A percentile compares a stretch with the other conserved stretches of the same genome.
Evolutionary conservation across 176 grass and related monocot genomes (phyloP).

Genomic region (Microstegium vimineum): DNA sequence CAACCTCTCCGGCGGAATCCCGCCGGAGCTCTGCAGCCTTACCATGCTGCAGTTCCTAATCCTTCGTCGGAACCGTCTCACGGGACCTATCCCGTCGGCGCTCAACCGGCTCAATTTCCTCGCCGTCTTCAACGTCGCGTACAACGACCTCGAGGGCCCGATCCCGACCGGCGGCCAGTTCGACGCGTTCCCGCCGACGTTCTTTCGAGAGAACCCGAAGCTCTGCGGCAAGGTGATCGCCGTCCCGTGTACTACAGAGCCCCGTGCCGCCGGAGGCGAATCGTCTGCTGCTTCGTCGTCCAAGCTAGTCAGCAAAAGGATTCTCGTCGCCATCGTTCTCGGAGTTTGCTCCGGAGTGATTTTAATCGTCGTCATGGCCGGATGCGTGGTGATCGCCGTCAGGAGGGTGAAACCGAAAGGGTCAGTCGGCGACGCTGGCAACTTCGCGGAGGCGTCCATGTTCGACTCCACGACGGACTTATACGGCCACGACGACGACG

Average conservation of each 20-base stretch:
- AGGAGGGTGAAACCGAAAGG: background rate
- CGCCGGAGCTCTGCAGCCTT: slow-evolving; percentile 33
- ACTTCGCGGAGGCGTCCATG: background rate
- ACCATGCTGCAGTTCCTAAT: slow-evolving; percentile 17
- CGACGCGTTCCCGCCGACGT: slow-evolving; percentile 25
- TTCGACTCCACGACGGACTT: slow-evolving; percentile 32
- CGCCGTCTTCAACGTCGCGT: slow-evolving; percentile 22
- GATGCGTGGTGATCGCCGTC: slow-evolving; percentile 15
- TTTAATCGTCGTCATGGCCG: background rate
- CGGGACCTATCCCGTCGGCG: slow-evolving; percentile 27
- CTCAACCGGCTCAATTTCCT: slow-evolving; percentile 38
- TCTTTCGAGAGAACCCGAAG: slow-evolving; percentile 32
- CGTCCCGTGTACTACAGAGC: background rate
- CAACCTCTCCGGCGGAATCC: slow-evolving; percentile 34
- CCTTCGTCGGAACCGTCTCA: slow-evolving; percentile 27
- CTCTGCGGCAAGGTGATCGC: slow-evolving; percentile 36
- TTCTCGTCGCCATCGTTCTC: slow-evolving; percentile 31
- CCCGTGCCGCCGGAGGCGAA: background rate
- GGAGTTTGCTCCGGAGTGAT: slow-evolving; percentile 29
- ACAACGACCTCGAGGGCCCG: slow-evolving; percentile 49
- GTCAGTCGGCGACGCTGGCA: background rate
- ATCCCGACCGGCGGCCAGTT: slow-evolving; percentile 53
- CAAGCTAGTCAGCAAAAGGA: background rate
- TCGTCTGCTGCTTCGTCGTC: background rate
- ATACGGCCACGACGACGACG: slow-evolving; percentile 15